Conservation (phyloP, 352 stramenopile genomes). For the Phytophthora colocasiae region DNA sequence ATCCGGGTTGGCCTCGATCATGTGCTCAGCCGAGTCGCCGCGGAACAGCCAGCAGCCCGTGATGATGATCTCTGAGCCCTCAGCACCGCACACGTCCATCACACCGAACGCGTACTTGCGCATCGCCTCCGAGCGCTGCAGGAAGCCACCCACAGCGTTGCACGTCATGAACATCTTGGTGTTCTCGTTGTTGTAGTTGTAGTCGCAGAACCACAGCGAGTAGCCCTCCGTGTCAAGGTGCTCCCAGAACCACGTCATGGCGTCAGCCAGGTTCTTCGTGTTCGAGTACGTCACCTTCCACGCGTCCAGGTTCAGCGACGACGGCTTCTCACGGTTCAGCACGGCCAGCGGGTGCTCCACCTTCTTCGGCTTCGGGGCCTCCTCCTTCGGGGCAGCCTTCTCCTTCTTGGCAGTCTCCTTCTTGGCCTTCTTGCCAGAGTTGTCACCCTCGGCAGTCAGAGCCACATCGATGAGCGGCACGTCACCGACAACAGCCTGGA, state of each 20-base stretch:
- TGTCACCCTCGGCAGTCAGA: constrained; percentile 68
- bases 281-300: constrained; percentile 97
- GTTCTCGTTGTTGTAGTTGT: constrained; percentile 96
- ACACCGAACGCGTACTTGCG: constrained; percentile 94
- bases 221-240: constrained; percentile 90
- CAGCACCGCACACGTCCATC: constrained; percentile 76
- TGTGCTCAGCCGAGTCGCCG: constrained; percentile 86
- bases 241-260: constrained; percentile 94
- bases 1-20: constrained; percentile 92
- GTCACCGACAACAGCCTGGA: constrained; percentile 92
- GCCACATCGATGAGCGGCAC: constrained; percentile 86
- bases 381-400: constrained; percentile 45
- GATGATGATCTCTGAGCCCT: constrained; percentile 86
- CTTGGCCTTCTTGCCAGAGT: constrained; percentile 44
- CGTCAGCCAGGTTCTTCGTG: constrained; percentile 74
- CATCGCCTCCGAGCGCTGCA: constrained; percentile 92
- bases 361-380: constrained; percentile 76
- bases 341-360: constrained; percentile 87
- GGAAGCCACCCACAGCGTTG: constrained; percentile 93
- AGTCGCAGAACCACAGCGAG: constrained; percentile 92
- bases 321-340: constrained; percentile 87
- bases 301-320: constrained; percentile 80
- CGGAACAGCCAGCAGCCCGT: constrained; percentile 92
- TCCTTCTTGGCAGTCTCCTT: constrained; percentile 56
- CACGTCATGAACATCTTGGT: constrained; percentile 94